Evolutionary conservation across 169 alveolate genomes (phyloP), one percentile per base, ranked within the genome.

Genomic region (Plasmodium coatneyi): DNA sequence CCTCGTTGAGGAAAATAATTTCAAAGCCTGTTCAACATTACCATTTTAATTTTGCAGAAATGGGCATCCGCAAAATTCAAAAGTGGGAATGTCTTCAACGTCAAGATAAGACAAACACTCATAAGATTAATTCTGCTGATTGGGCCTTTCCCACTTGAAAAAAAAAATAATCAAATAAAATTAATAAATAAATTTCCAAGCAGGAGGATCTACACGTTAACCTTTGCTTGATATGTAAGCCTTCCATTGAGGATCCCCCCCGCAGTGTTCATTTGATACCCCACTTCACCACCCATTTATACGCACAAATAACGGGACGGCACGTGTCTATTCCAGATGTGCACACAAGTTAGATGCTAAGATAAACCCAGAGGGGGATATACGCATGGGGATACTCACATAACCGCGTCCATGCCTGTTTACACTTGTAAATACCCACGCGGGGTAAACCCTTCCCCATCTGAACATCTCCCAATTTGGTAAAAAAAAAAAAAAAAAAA

Each of bases 71-170:
- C 6, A 32, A 54, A 10, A 19, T 66, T 71, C 71, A 49, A 70
- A 60, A 22, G 14, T 16, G 82, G 72, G 30, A 34, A 66, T 28
- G 28, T 66, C 28, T 10, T 16, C 46, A 83, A 66, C 36, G 25
- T 41, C 22, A 60, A 6, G n/a, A 6, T 19, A 28, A 70, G 2
- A 28, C 72, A 10, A 19, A 70, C 32, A 28, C n/a, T 83, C 36
- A 19, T 28, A 6, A 70, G 83, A 39, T 70, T 36, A 83, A 70
- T 83, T 83, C 82, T 83, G 74, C 49, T 82, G 60, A 4, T 9
- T 16, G 28, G 1, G 70, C 16, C 22, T 5, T 3, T 74, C 54
- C 19, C 22, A n/a, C 25, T 28, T 16, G n/a, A 22, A 14, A 74
- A 74, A 74, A 74, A 34, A 74, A 74, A n/a, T n/a, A 74, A 74